Evolutionary conservation across 768 basidiomycete species (phyloP).

Genomic region (Panus rudis): DNA sequence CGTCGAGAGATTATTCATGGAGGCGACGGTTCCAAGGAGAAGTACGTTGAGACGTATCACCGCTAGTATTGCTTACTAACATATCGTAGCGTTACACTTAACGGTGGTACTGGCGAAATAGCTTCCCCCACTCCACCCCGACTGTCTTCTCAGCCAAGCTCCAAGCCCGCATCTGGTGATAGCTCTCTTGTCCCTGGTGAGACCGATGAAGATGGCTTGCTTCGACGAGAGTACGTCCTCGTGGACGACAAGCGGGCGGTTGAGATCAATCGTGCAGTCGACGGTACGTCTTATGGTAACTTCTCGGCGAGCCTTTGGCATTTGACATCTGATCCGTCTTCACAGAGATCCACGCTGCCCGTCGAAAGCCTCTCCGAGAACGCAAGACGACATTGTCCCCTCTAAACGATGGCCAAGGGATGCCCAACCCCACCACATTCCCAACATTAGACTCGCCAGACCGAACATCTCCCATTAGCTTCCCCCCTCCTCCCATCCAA

Average conservation of each 20-base stretch:
- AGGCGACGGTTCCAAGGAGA: slow-evolving; percentile 6
- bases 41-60: slow-evolving; percentile 1
- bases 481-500: slow-evolving; percentile 56
- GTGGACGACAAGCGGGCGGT: slow-evolving; percentile 86
- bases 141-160: slow-evolving; percentile 1
- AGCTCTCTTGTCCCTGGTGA: slow-evolving; percentile 75
- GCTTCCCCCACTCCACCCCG: slow-evolving; percentile 4
- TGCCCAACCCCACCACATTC: slow-evolving; percentile 30
- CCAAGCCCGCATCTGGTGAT: slow-evolving; percentile 38
- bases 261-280: slow-evolving; percentile 87
- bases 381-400: slow-evolving; percentile 43
- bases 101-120: slow-evolving; percentile 2
- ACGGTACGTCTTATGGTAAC: slow-evolving; percentile 51
- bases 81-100: neutral
- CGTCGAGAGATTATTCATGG: slow-evolving; percentile 29
- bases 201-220: slow-evolving; percentile 73
- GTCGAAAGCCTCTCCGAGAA: slow-evolving; percentile 54
- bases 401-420: slow-evolving; percentile 35
- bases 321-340: slow-evolving; percentile 5
- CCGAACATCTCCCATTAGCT: slow-evolving; percentile 38
- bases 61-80: too few relatives aligned
- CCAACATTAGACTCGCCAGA: slow-evolving; percentile 21
- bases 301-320: neutral
- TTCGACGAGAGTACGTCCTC: slow-evolving; percentile 87
- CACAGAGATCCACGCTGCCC: slow-evolving; percentile 58